Base-by-base conservation (phyloP, 441 rosid genomes). In the Brassica hybrid region DNA sequence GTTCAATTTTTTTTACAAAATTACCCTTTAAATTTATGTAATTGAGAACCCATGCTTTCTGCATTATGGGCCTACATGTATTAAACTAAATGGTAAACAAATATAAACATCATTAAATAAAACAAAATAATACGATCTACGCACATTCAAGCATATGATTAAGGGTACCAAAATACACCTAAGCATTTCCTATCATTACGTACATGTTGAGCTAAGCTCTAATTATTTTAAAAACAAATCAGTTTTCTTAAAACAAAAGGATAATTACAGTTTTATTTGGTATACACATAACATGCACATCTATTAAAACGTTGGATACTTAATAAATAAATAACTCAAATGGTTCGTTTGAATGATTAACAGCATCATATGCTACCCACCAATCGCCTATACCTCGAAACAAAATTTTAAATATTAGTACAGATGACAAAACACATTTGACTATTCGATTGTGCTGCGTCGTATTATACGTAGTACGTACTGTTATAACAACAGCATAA, bases 121-220 rank as follows among this genome's bases (percentile, higher is more conserved):
- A 73, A 78, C 74, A 67, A 63, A 79, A 74, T 74, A 79, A 79
- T 74, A 79, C 62, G 59, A n/a, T 62, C 67, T 17, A 79, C 75
- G 75, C 78, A 74, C 82, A 79, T 79, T 79, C 82, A 56, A 74
- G 72, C 79, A 57, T 79, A 79, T 79, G 82, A 79, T 79, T 69
- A 79, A 74, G n/a, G 79, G 67, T 74, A 74, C 76, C 75, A 57
- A 63, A 63, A 69, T 69, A 79, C 82, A 79, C 75, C 82, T 62
- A 79, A 79, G 82, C 82, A 79, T 27, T 69, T 57, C 18, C 74
- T 14, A 73, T 54, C 66, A 79, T 79, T 59, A 73, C 43, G 6
- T 50, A 61, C 60, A 73, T 59, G 36, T 67, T 71, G 38, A 41
- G 62, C 67, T 57, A 14, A 38, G 48, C 45, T 67, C 30, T 67